These are phyloP conservation scores for Mollisiaceae sp. DNA, from an alignment of 2,329 filamentous ascomycete species.

Conservation along the genomic window DNA sequence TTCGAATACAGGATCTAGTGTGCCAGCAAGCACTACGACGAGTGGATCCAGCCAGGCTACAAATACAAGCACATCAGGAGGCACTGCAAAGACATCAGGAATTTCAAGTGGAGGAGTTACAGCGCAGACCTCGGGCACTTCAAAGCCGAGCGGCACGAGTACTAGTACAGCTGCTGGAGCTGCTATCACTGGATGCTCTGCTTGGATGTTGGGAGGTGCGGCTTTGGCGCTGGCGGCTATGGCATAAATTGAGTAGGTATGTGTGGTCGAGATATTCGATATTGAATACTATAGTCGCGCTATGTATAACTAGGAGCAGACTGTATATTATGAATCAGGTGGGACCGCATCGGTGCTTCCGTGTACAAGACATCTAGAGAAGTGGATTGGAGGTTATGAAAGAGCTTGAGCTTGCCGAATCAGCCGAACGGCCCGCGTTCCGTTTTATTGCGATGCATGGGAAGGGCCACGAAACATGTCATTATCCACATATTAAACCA, in stretches of 20 bases:
- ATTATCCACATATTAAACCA: neutral
- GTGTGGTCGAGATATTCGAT: neutral
- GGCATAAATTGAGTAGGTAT: slow-evolving; percentile 3
- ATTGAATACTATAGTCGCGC: neutral
- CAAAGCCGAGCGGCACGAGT: slow-evolving; percentile 2
- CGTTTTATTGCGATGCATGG: too few relatives aligned
- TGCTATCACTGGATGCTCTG: slow-evolving; percentile 19
- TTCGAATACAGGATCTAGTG: slow-evolving; percentile 11
- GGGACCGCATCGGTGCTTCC: neutral
- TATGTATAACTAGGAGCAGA: neutral
- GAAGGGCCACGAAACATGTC: neutral
- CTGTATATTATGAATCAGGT: neutral
- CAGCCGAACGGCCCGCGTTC: neutral
- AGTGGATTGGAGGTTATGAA: neutral
- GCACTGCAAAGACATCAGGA: slow-evolving; percentile 9
- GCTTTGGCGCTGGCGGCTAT: slow-evolving; percentile 26
- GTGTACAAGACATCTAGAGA: neutral
- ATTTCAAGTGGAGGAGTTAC: slow-evolving; percentile 5
- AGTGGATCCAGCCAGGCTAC: neutral
- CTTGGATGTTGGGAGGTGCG: slow-evolving; percentile 30
- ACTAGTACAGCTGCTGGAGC: slow-evolving; percentile 22
- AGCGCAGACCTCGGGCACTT: slow-evolving; percentile 11
- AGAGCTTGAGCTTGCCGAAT: neutral
- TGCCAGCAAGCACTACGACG: slow-evolving; percentile 6
- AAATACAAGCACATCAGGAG: slow-evolving; percentile 6